Percentiles rank a stretch among this genome's conserved stretches.
phyloP scores from a whole-genome alignment of 2,329 filamentous ascomycete genomes.

The Acarospora socialis region DNA sequence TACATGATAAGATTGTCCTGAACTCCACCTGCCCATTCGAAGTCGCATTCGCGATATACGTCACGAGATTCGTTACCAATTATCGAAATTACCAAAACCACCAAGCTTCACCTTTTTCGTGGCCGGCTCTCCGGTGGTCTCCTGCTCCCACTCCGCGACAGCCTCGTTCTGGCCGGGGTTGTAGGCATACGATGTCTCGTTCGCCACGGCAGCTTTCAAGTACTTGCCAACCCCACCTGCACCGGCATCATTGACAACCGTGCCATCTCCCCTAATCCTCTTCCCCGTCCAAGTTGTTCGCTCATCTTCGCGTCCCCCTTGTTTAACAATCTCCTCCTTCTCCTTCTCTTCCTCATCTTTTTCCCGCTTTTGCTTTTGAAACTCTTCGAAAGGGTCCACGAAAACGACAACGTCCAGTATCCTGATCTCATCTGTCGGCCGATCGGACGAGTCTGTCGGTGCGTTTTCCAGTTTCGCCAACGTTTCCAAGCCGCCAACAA shows the following conservation, averaged over 20 bases:
- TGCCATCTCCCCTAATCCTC: conserved; percentile 56
- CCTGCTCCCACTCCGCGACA: conserved; percentile 46
- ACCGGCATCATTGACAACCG: conserved; percentile 34
- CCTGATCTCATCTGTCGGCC: conserved; percentile 61
- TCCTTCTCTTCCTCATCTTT: conserved; percentile 21
- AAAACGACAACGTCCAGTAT: conserved; percentile 78
- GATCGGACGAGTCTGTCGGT: conserved; percentile 56
- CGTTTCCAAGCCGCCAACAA: conserved; percentile 62
- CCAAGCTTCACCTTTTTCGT: conserved; percentile 64
- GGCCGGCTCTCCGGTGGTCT: conserved; percentile 53
- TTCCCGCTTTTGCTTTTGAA: conserved; percentile 58
- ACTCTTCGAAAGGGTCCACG: conserved; percentile 91
- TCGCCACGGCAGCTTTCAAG: conserved; percentile 45
- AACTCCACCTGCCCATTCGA: no score
- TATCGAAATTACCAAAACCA: conserved; percentile 87
- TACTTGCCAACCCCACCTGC: conserved; percentile 61
- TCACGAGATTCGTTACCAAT: conserved; percentile 55
- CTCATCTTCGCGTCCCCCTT: conserved; percentile 72
- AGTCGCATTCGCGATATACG: background rate
- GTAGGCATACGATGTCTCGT: conserved; percentile 15
- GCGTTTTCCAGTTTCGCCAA: conserved; percentile 64
- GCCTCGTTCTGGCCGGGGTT: conserved; percentile 40
- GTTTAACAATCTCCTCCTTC: conserved; percentile 46
- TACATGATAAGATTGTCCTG: conserved; percentile 1
- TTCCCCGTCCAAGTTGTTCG: conserved; percentile 94